Conservation (phyloP, 768 basidiomycete genomes). For the Tubosaeta brunneosetosa region DNA sequence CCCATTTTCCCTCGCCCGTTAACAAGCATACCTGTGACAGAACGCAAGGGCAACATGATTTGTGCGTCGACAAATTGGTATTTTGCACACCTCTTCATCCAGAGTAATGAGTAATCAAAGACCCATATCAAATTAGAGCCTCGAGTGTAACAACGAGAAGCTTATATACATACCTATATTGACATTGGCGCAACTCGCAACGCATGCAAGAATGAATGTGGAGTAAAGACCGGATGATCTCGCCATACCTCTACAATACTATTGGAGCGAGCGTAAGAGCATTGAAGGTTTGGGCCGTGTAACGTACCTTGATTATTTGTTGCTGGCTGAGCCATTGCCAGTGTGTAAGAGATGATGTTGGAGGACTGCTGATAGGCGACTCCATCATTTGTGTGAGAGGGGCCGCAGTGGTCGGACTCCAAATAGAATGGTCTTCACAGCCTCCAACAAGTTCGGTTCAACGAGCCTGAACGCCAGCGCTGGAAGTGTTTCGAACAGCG, state of each 20-base stretch:
- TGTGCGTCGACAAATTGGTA: background rate
- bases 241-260: background rate
- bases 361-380: too few species aligned
- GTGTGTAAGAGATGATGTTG: background rate
- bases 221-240: background rate
- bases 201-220: background rate
- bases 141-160: background rate
- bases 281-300: too few species aligned
- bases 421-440: too few species aligned
- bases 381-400: too few species aligned
- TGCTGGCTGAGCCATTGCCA: background rate
- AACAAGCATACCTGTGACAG: constrained; percentile 3
- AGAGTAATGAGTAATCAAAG: constrained; percentile 8
- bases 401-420: too few species aligned
- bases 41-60: background rate
- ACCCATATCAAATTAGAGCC: background rate
- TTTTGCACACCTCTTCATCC: constrained; percentile 5
- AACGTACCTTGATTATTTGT: constrained; percentile 9
- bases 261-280: background rate
- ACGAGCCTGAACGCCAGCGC: too few species aligned
- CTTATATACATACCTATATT: constrained; percentile 7
- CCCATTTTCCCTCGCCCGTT: background rate
- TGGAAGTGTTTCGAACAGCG: too few species aligned
- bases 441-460: too few species aligned
- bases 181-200: constrained; percentile 9